Evolutionary conservation across 768 basidiomycete genomes (phyloP).

Genomic region (Tylopilus cervinicoccineus): DNA sequence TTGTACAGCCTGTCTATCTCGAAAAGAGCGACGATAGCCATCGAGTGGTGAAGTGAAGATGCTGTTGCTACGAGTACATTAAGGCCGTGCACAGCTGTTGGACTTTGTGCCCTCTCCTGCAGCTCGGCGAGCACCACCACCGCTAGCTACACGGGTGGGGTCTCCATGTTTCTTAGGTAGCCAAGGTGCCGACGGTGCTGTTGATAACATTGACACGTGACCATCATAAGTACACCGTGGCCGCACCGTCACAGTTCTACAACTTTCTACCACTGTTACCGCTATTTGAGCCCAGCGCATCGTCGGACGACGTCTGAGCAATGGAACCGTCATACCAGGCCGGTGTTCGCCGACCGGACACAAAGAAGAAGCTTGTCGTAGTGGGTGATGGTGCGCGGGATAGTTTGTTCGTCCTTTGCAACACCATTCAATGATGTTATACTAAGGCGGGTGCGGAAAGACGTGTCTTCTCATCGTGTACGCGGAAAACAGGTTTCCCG

Average conservation of each 20-base stretch:
- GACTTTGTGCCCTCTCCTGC: not conserved
- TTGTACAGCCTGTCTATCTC: too few species aligned
- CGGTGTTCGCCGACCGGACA: constrained; percentile 57
- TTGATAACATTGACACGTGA: constrained; percentile 13
- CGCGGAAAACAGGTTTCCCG: constrained; percentile 93
- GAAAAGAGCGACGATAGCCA: not conserved
- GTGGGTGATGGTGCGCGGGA: constrained; percentile 74
- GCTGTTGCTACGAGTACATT: not conserved
- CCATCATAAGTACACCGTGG: too few species aligned
- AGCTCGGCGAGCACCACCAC: too few species aligned
- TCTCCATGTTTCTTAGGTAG: too few species aligned
- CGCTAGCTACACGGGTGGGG: too few species aligned
- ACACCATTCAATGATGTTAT: constrained; percentile 24
- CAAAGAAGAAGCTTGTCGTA: constrained; percentile 85
- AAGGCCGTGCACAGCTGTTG: too few species aligned
- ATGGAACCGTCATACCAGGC: constrained; percentile 29
- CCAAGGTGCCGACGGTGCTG: too few species aligned
- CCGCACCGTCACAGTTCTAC: not conserved
- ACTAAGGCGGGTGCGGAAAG: constrained; percentile 80
- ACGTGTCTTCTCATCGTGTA: constrained; percentile 96
- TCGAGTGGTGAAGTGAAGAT: not conserved
- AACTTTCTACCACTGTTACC: not conserved
- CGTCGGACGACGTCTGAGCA: not conserved
- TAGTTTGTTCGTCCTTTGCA: constrained; percentile 24
- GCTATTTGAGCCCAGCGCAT: not conserved